Percentiles rank a stretch among this genome's conserved stretches.
These are phyloP conservation scores for Bipolaris sorokiniana DNA, from an alignment of 2,329 filamentous ascomycete genomes.

Conservation along the genomic window DNA sequence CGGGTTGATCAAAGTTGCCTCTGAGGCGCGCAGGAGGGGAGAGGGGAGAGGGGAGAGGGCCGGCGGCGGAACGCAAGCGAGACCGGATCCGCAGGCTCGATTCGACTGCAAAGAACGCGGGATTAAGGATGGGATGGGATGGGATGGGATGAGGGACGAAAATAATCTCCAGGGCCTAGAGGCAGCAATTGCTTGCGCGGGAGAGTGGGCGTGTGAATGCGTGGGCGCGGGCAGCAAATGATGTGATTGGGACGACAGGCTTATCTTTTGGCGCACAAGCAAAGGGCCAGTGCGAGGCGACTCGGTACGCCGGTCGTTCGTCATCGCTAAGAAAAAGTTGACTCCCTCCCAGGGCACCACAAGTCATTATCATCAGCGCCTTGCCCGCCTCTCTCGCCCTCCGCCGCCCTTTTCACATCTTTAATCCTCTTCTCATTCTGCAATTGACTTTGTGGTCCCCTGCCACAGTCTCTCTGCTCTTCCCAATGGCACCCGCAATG, in stretches of 20 bases:
- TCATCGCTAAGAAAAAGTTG: conserved; percentile 43
- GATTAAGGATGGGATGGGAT: conserved; percentile 14
- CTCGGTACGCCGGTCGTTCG: conserved; percentile 24
- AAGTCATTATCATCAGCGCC: conserved; percentile 17
- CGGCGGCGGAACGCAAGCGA: neutral
- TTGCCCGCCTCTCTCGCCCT: neutral
- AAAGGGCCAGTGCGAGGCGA: conserved; percentile 9
- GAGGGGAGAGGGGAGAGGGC: neutral
- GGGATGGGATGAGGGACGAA: neutral
- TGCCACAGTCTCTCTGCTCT: conserved; percentile 9
- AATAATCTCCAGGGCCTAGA: neutral
- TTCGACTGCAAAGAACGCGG: neutral
- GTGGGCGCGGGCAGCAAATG: conserved; percentile 8
- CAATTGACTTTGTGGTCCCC: conserved; percentile 20
- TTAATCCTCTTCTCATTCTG: conserved; percentile 6
- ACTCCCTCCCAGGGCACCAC: conserved; percentile 16
- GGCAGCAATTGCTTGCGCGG: conserved; percentile 12
- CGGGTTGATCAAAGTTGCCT: neutral
- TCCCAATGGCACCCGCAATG: conserved; percentile 47
- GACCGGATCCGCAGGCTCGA: conserved; percentile 1
- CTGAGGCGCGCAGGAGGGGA: neutral
- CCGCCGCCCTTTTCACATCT: conserved; percentile 14
- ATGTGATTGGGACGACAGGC: conserved; percentile 25
- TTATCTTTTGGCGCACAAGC: conserved; percentile 20
- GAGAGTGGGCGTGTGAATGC: conserved; percentile 8